Base-by-base conservation (phyloP, 495 filamentous ascomycete species). In the Trichoderma gamsii region DNA sequence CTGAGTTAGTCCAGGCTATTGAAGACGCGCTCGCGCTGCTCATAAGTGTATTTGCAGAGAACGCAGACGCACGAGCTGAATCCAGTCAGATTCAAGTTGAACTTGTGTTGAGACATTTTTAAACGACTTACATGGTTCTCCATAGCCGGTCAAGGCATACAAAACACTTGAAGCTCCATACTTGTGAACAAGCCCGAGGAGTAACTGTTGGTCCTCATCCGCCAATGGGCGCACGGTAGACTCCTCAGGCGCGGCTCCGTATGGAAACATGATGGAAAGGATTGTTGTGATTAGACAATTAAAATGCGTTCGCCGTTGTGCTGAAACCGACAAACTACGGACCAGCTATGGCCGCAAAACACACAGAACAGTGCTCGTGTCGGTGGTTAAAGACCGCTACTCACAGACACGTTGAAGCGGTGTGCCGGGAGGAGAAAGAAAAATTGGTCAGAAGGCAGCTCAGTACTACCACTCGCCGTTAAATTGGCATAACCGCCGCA, bases 171-270 rank as follows among this genome's bases (percentile, higher is more conserved):
- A 46, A 5, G 44, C 21, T 43, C 65, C 65, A 43, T 66, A 66
- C 13, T 66, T 66, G n/a, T 66, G 65, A 18, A 66, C 41, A 15
- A 66, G 44, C n/a, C 43, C 23, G 21, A 66, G 25, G 6, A 66
- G 65, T n/a, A 66, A 11, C 21, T 46, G 65, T 23, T 66, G 65
- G 65, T 66, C 65, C 41, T 66, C 65, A n/a, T 66, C 65, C 41
- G 41, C 65, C 41, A 66, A 41, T 15, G 65, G 65, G 6, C 65
- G 65, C 18, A 66, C 44, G 65, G 44, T 41, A 12, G 41, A 46
- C 27, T 66, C 65, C n/a, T 66, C 65, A 16, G 44, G 65, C 65
- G 44, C 18, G n/a, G 41, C 41, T 5, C 43, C 43, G 41, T 32
- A 49, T 9, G 65, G 65, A 29, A 66, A 66, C 65, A 66, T 66